Base-by-base conservation (phyloP, 345 rosid species). In the Syzygium grande region DNA sequence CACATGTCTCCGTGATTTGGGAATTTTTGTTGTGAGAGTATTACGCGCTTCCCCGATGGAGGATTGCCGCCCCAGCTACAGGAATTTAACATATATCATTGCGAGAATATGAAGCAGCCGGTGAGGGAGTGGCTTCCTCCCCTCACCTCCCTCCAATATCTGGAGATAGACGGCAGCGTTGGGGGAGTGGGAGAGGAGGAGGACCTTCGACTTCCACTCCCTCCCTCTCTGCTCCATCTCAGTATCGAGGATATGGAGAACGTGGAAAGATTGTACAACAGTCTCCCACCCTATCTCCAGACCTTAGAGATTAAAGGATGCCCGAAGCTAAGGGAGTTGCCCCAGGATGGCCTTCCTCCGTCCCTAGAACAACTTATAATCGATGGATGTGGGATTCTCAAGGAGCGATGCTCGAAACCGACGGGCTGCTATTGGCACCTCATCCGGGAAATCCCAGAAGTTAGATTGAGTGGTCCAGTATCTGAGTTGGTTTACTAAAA, bases 171-270 rank as follows among this genome's bases (percentile, higher is more conserved):
- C 3, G 5, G 78, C 3, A 65, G 41, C 1, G 41, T 1, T 0
- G 78, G 78, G 16, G 78, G 78, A 65, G 78, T 16, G 78, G 78
- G 77, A 7, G 78, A 65, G 41, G 41, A 29, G 78, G 78, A 65
- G 68, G 17, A 12, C 12, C 68, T 59, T 12, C 30, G 27, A 30
- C 68, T 59, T 59, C 68, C 30, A 9, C 68, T 59, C 34, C 68
- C 34, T 59, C 13, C 30, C 34, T 25, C 34, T 27, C 52, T 41
- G 2, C 52, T 43, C 11, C 0, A 0, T 7, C 29, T 43, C 16
- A 0, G 0, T 7, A 43, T 80, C 16, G 0, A 0, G 0, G 0
- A 0, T 7, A 80, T 80, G 29, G 4, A 9, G n/a, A 43, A 9
- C 3, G 68, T 59, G 68, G 34, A 59, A 59, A 59, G 68, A 59